These are phyloP conservation scores for Phyllosticta citriasiana DNA, from an alignment of 2,329 filamentous ascomycete species.

Conservation along the genomic window DNA sequence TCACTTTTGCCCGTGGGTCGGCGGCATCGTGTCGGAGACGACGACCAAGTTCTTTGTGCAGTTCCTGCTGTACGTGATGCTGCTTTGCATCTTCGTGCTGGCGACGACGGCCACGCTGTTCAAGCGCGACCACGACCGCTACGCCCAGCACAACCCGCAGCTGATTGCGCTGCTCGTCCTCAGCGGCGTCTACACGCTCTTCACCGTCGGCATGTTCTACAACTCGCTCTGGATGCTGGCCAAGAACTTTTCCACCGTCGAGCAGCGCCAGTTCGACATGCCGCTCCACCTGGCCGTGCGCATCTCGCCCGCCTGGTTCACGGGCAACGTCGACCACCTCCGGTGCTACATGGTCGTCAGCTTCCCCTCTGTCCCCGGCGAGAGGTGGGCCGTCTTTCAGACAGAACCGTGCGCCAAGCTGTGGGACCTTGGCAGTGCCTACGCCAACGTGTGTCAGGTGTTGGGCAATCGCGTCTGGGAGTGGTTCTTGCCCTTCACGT, in stretches of 20 bases:
- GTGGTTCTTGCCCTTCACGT: constrained; percentile 70
- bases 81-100: constrained; percentile 57
- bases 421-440: constrained; percentile 60
- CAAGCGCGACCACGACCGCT: constrained; percentile 23
- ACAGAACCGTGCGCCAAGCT: constrained; percentile 70
- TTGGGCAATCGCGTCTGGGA: constrained; percentile 65
- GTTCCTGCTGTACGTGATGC: constrained; percentile 63
- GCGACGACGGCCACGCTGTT: constrained; percentile 56
- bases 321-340: constrained; percentile 1
- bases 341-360: constrained; percentile 3
- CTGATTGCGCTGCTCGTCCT: constrained; percentile 59
- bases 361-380: constrained; percentile 13
- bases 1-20: constrained; percentile 94
- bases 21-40: constrained; percentile 79
- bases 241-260: constrained; percentile 74
- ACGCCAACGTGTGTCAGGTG: constrained; percentile 64
- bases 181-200: constrained; percentile 66
- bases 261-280: constrained; percentile 51
- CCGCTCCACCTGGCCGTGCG: constrained; percentile 58
- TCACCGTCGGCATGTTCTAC: constrained; percentile 64
- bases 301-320: constrained; percentile 40
- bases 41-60: constrained; percentile 89
- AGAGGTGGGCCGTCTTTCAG: constrained; percentile 68
- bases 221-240: constrained; percentile 62
- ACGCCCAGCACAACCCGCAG: constrained; percentile 46